A percentile compares a stretch with the other conserved stretches of the same genome.
Evolutionary conservation across 1,284 basidiomycete genomes (phyloP).

Genomic region (Ganoderma sp.): DNA sequence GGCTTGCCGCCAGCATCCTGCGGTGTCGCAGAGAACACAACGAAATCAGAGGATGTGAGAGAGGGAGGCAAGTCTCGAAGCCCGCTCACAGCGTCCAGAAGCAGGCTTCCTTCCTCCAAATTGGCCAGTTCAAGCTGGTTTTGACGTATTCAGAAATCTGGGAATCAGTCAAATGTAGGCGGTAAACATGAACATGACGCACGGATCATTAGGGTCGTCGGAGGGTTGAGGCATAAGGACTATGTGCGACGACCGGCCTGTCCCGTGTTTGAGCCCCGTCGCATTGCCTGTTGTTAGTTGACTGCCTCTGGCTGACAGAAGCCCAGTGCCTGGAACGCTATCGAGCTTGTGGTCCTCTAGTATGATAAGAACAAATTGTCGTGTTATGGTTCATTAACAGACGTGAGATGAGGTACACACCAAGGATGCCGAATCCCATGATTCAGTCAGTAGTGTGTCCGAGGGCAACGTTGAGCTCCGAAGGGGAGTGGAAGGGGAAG

Average conservation of each 20-base stretch:
- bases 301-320: constrained; percentile 31
- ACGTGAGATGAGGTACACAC: too few species aligned
- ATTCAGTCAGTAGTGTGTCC: too few species aligned
- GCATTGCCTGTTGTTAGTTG: constrained; percentile 44
- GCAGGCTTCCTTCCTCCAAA: constrained; percentile 52
- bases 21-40: too few species aligned
- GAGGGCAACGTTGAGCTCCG: too few species aligned
- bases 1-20: constrained; percentile 43
- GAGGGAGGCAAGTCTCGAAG: not conserved
- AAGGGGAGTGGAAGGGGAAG: too few species aligned
- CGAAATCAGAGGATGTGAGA: not conserved
- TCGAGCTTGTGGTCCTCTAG: constrained; percentile 46
- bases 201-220: constrained; percentile 52
- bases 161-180: too few species aligned
- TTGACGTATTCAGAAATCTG: not conserved
- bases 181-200: constrained; percentile 26
- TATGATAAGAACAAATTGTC: too few species aligned
- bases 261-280: constrained; percentile 45
- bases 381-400: too few species aligned
- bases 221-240: constrained; percentile 54
- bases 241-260: constrained; percentile 47
- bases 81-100: constrained; percentile 48
- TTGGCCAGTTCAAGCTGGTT: constrained; percentile 49
- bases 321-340: constrained; percentile 43
- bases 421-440: too few species aligned